phyloP scores from a whole-genome alignment of 345 rosid genomes.

The Arabidopsis arenosa region DNA sequence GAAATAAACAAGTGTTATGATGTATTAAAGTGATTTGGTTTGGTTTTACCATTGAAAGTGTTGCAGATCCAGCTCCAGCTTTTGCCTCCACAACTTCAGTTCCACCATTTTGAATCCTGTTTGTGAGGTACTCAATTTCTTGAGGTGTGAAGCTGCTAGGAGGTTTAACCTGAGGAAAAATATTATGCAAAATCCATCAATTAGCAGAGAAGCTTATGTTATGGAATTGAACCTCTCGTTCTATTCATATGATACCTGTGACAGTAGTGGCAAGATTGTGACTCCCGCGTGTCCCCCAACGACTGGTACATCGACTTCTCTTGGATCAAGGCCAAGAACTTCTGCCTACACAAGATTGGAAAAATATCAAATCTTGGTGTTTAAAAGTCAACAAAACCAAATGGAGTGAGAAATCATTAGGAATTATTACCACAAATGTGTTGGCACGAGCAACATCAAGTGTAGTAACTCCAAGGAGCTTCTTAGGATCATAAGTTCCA shows the following conservation, averaged over 20 bases:
- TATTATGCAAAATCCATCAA: not conserved
- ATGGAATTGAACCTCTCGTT: too few species aligned
- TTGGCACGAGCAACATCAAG: conserved; percentile 91
- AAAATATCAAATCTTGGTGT: conserved; percentile 9
- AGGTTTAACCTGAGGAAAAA: conserved; percentile 62
- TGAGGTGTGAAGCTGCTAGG: conserved; percentile 68
- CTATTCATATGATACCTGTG: conserved; percentile 58
- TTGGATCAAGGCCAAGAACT: conserved; percentile 93
- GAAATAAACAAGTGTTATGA: not conserved
- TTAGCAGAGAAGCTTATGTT: not conserved
- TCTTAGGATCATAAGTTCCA: conserved; percentile 77
- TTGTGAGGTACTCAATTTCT: conserved; percentile 71
- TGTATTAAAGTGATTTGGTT: conserved; percentile 5
- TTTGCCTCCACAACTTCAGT: conserved; percentile 93
- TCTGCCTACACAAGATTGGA: conserved; percentile 72
- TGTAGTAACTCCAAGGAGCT: conserved; percentile 82
- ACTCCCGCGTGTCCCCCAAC: conserved; percentile 98
- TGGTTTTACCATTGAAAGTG: conserved; percentile 74
- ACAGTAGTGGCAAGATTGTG: conserved; percentile 91
- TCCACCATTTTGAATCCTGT: conserved; percentile 86
- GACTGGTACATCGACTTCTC: conserved; percentile 95
- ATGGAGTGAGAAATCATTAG: not conserved
- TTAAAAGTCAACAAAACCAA: conserved; percentile 14
- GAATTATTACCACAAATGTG: conserved; percentile 70
- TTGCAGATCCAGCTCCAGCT: conserved; percentile 88